These are phyloP conservation scores for Serendipita sp. DNA, from an alignment of 768 basidiomycete species.

Conservation along the genomic window DNA sequence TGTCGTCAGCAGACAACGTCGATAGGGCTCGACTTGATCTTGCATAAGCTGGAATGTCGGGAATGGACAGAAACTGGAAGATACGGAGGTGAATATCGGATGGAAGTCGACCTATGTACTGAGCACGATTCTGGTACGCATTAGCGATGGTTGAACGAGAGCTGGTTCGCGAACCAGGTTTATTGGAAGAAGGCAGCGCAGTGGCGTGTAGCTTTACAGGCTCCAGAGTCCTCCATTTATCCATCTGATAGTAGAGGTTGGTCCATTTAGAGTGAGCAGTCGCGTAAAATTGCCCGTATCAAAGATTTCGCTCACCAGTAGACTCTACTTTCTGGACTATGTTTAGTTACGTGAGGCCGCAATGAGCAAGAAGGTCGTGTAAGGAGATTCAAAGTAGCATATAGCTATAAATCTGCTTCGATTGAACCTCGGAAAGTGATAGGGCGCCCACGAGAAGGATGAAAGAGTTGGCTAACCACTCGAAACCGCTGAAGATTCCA, in stretches of 20 bases:
- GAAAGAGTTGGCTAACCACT: too few relatives aligned
- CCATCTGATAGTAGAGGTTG: slow-evolving; percentile 29
- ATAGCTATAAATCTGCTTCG: too few relatives aligned
- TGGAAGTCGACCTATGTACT: slow-evolving; percentile 62
- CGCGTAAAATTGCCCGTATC: background rate
- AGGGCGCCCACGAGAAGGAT: too few relatives aligned
- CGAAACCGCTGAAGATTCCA: too few relatives aligned
- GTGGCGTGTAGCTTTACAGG: slow-evolving; percentile 35
- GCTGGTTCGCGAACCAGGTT: background rate
- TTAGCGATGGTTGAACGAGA: background rate
- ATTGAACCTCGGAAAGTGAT: too few relatives aligned
- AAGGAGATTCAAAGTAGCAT: too few relatives aligned
- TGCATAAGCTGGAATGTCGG: slow-evolving; percentile 66
- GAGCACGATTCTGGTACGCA: background rate
- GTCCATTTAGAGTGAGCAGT: background rate
- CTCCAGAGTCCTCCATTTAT: slow-evolving; percentile 76
- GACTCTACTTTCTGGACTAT: too few relatives aligned
- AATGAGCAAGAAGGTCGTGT: too few relatives aligned
- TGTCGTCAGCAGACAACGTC: slow-evolving; percentile 49
- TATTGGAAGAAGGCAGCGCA: background rate
- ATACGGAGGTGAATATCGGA: slow-evolving; percentile 59
- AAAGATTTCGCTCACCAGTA: too few relatives aligned
- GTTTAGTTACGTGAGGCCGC: too few relatives aligned
- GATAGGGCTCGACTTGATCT: slow-evolving; percentile 48
- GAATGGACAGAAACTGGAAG: slow-evolving; percentile 55